phyloP scores from a whole-genome alignment of 2,329 filamentous ascomycete species.

The Trichoderma brevicompactum region DNA sequence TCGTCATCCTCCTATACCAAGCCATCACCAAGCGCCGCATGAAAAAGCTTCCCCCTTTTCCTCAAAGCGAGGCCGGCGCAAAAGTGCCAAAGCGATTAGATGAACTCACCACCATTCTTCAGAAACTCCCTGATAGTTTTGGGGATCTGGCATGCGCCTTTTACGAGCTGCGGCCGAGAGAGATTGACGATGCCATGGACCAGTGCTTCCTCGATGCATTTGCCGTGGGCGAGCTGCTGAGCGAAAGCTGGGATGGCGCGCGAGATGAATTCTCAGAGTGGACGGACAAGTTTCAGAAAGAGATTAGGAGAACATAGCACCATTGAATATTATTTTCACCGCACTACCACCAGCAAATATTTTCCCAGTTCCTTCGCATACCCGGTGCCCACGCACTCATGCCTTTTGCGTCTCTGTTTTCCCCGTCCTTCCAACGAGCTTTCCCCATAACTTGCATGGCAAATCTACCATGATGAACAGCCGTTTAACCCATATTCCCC shows the following conservation, averaged over 20 bases:
- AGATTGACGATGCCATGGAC: constrained; percentile 63
- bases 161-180: constrained; percentile 66
- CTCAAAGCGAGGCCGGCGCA: constrained; percentile 38
- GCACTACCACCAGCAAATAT: neutral
- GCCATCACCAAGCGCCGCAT: constrained; percentile 72
- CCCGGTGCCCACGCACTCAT: neutral
- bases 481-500: neutral
- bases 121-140: constrained; percentile 66
- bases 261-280: constrained; percentile 80
- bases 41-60: constrained; percentile 58
- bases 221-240: constrained; percentile 58
- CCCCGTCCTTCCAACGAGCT: neutral
- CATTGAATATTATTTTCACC: neutral
- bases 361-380: neutral
- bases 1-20: constrained; percentile 70
- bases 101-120: constrained; percentile 59
- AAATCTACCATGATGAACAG: neutral
- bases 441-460: neutral
- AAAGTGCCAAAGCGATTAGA: constrained; percentile 55
- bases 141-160: constrained; percentile 73
- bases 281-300: constrained; percentile 62
- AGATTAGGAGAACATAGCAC: constrained; percentile 51
- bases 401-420: neutral
- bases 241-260: constrained; percentile 63
- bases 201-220: constrained; percentile 65